These are phyloP conservation scores for Pseudoperonospora humuli DNA, from an alignment of 352 stramenopile species.

Conservation along the genomic window DNA sequence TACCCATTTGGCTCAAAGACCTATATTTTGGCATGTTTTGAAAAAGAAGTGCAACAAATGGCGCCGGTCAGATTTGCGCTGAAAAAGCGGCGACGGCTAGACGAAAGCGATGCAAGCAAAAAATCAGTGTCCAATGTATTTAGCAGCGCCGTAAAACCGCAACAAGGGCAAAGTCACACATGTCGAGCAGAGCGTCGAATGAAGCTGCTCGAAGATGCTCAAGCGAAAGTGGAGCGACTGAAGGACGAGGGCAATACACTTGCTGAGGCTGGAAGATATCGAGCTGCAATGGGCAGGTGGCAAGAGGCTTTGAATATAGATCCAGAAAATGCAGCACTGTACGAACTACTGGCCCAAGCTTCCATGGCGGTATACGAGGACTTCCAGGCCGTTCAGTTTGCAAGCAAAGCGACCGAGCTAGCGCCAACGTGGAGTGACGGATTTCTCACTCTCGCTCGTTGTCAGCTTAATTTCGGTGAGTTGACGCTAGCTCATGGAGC, in stretches of 20 bases:
- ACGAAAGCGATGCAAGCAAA: slow-evolving; percentile 1
- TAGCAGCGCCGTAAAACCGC: slow-evolving; percentile 1
- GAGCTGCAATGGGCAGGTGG: slow-evolving; percentile 60
- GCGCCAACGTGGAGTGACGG: slow-evolving; percentile 54
- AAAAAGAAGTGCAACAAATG: neutral
- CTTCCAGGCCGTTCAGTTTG: slow-evolving; percentile 71
- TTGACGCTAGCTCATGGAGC: slow-evolving; percentile 47
- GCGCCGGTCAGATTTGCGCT: slow-evolving; percentile 24
- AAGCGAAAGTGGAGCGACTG: slow-evolving; percentile 47
- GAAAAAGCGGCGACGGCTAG: slow-evolving; percentile 28
- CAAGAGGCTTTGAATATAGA: slow-evolving; percentile 46
- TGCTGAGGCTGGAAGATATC: slow-evolving; percentile 56
- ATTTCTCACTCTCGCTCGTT: slow-evolving; percentile 58
- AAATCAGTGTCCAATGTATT: slow-evolving; percentile 1
- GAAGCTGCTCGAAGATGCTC: slow-evolving; percentile 47
- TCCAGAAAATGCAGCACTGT: slow-evolving; percentile 36
- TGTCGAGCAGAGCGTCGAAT: slow-evolving; percentile 11
- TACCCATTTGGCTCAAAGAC: no score
- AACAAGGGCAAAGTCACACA: neutral
- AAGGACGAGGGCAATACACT: slow-evolving; percentile 74
- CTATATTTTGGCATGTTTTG: no score
- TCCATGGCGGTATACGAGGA: slow-evolving; percentile 62
- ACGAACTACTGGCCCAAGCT: slow-evolving; percentile 65
- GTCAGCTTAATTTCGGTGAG: slow-evolving; percentile 78
- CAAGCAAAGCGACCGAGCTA: slow-evolving; percentile 41